These are phyloP conservation scores for Leucocoprinus leucothites DNA, from an alignment of 768 basidiomycete genomes.

Conservation along the genomic window DNA sequence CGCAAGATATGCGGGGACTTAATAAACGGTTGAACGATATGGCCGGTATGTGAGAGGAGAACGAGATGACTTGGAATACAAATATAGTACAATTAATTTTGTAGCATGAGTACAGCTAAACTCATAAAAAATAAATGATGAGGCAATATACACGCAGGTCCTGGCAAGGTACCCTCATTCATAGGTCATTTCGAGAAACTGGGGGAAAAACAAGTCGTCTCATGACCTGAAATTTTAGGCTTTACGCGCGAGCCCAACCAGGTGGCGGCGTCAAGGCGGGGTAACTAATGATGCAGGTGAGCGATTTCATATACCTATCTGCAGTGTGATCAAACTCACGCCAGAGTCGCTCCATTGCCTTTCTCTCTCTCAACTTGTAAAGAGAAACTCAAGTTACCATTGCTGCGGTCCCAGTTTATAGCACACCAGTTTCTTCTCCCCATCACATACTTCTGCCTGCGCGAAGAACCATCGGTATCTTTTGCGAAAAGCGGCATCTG, in stretches of 20 bases:
- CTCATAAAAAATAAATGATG: too few species aligned
- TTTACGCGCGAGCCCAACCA: slow-evolving; percentile 6
- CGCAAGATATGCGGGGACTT: too few species aligned
- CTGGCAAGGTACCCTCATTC: too few species aligned
- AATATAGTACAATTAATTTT: too few species aligned
- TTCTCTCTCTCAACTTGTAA: slow-evolving; percentile 85
- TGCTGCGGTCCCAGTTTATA: slow-evolving; percentile 52
- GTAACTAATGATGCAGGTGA: not conserved
- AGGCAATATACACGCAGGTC: too few species aligned
- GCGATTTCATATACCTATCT: not conserved
- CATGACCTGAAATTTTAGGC: too few species aligned
- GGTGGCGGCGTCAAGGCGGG: slow-evolving; percentile 1
- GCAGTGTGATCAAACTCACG: slow-evolving; percentile 41
- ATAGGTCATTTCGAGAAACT: too few species aligned
- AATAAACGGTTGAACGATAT: too few species aligned
- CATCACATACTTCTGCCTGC: slow-evolving; percentile 83
- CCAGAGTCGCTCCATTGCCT: slow-evolving; percentile 77
- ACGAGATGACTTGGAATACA: too few species aligned
- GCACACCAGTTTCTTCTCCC: slow-evolving; percentile 87
- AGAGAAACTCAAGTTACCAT: slow-evolving; percentile 74
- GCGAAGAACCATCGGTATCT: slow-evolving; percentile 73
- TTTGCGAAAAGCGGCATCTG: slow-evolving; percentile 74
- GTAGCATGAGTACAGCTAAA: too few species aligned
- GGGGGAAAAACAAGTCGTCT: too few species aligned
- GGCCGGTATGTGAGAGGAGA: too few species aligned